Evolutionary conservation across 1,139 yeast genomes (phyloP), one percentile per base, ranked within the genome.

Genomic region (Maudiozyma humilis): DNA sequence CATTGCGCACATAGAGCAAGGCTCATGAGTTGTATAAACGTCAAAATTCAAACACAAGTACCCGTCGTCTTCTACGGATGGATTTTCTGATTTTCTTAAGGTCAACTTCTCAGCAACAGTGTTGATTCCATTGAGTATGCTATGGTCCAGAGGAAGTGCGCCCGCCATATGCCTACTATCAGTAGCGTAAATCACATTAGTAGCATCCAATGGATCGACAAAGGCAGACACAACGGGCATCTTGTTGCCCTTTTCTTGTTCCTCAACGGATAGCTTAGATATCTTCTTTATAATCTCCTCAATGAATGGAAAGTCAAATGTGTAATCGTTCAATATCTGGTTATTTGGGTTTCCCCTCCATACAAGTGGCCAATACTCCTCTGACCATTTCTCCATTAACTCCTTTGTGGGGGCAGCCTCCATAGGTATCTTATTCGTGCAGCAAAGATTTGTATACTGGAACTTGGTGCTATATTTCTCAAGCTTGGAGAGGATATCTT

Each of bases 1-100:
- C 99, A 93, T 93, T 7, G 85, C 68, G 58, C 99, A 93, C 97
- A 91, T 93, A 0, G 86, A 76, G 60, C 98, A 93, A 0, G 98
- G 99, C 60, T 93, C 98, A 59, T 88, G 95, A 0, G 95, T 83
- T 1, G 93, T 83, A 57, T 85, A 88, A 0, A 91, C 88, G 48
- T 84, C 79, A 51, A 79, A 73, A 46, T 79, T 76, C 38, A 82
- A 75, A 57, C 97, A 89, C 8, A 93, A 71, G 58, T 93, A 93
- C 46, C 46, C 48, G 17, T 44, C 7, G 15, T 30, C 35, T 63
- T 59, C 34, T 51, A 56, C 31, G 53, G 52, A 17, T 45, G 37
- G 8, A 42, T 46, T 18, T 29, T 38, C n/a, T 41, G 39, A 20
- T n/a, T 57, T 48, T 20, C 48, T 44, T 14, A 20, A 13, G 30